Evolutionary conservation across 1,284 basidiomycete genomes (phyloP).

Genomic region (Schizophyllum commune): DNA sequence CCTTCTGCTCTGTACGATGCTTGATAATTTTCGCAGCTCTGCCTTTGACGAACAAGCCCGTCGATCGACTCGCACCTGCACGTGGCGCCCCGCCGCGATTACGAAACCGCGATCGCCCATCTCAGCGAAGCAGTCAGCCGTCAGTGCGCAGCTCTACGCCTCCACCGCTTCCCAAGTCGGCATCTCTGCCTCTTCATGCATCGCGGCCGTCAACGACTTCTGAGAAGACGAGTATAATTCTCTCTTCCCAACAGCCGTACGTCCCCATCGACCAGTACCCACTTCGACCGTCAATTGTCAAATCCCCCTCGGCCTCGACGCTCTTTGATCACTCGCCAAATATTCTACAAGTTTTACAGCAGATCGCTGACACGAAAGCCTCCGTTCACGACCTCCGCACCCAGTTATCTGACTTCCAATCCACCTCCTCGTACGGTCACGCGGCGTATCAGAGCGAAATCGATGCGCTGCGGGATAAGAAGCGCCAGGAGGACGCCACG

Average conservation of each 20-base stretch:
- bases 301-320: constrained; percentile 29
- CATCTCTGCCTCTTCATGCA: constrained; percentile 65
- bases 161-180: constrained; percentile 77
- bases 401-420: constrained; percentile 71
- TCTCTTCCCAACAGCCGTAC: constrained; percentile 21
- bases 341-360: constrained; percentile 69
- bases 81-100: constrained; percentile 44
- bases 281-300: constrained; percentile 22
- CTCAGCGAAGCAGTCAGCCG: constrained; percentile 27
- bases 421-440: constrained; percentile 55
- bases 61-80: neutral
- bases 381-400: constrained; percentile 64
- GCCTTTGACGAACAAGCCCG: constrained; percentile 38
- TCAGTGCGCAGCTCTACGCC: constrained; percentile 57
- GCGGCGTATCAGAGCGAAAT: constrained; percentile 65
- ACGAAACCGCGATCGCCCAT: constrained; percentile 50
- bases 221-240: constrained; percentile 24
- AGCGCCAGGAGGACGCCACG: constrained; percentile 77
- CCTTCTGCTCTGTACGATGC: neutral
- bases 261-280: constrained; percentile 27
- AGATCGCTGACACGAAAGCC: constrained; percentile 64
- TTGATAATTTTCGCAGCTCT: constrained; percentile 30
- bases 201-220: constrained; percentile 31
- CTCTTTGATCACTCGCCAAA: constrained; percentile 59
- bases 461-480: constrained; percentile 65